Evolutionary conservation across 345 rosid genomes (phyloP), one percentile per base, ranked within the genome.

Genomic region (Adansonia digitata): DNA sequence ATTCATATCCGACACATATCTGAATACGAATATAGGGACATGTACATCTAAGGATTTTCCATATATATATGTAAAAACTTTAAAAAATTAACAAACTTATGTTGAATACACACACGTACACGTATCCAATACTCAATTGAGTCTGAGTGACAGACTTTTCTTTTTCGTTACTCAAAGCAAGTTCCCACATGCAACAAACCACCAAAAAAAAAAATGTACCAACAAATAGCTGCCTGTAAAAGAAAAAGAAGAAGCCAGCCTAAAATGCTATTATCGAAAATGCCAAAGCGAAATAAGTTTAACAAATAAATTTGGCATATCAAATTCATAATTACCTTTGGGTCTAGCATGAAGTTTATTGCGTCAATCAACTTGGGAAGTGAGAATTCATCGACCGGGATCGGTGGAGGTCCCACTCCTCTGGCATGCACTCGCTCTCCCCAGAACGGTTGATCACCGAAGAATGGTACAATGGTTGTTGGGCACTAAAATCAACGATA

Each of bases 361-460:
- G 96, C 96, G 74, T 81, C 84, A 78, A 92, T 83, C 79, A 96
- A 82, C 83, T 93, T 96, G 27, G 85, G 81, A 78, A 86, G 92
- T 45, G 97, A 87, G 78, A 93, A 93, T 77, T 96, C 98, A 13
- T 93, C 95, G 15, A 95, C 86, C 26, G 94, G 98, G 48, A 95
- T 93, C 31, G 99, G 99, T 2, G 82, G 31, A 73, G 99, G 99
- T 70, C 99, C 99, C 17, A 96, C 95, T 74, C 97, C 90, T 81
- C 97, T 87, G 72, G 88, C 97, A 75, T 90, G 89, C 42, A 96
- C 98, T 75, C 82, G 81, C 20, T 93, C 98, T 78, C 99, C 99
- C 99, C 99, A 95, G 77, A 95, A 95, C 57, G 93, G 97, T 85
- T 96, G 99, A 81, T 96, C 99, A 37, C 98, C 98, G 72, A 96